Base-by-base conservation (phyloP, 306 rosid genomes). In the Sechiopsis laciniata region DNA sequence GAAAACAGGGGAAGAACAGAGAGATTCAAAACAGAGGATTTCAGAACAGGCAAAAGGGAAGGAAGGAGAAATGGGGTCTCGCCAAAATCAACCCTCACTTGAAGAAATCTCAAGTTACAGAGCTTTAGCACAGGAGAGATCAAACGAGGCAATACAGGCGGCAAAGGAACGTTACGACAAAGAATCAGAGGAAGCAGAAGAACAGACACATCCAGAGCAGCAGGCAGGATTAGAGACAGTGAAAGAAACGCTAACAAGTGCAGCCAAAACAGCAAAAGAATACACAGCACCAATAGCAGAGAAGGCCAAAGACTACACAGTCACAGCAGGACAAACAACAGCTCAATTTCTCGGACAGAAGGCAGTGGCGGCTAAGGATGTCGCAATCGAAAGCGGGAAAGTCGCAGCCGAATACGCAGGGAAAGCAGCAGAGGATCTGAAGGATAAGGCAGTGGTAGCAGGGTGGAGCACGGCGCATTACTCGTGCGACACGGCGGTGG, bases 401-500 rank as follows among this genome's bases (percentile, higher is more conserved):
- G 74, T 17, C 9, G 85, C 88, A 0, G 85, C 76, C 0, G 78
- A 48, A 19, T 72, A 77, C n/a, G 82, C 88, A 1, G 80, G 77
- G 0, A 79, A 84, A 32, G 74, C 76, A 12, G 91, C 90, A 0
- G 85, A 14, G 20, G 87, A 78, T 16, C 64, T 84, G 82, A 86
- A 92, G 82, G 96, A 89, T 50, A 88, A 74, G 78, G 89, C 83
- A 0, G 42, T 74, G 1, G 90, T 54, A 84, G 88, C 78, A 0
- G 96, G 90, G 8, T 89, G 96, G 96, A 79, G 83, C 1, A 90
- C 89, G 2, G 95, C 85, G 0, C 83, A 92, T 76, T 89, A 77
- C 73, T 76, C 90, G 0, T 45, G 92, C 0, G 90, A 85, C 79
- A 52, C 59, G 21, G 82, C 96, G 0, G 89, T 86, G 81, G 88